phyloP scores from a whole-genome alignment of 768 basidiomycete species.

The Amanita muscaria region DNA sequence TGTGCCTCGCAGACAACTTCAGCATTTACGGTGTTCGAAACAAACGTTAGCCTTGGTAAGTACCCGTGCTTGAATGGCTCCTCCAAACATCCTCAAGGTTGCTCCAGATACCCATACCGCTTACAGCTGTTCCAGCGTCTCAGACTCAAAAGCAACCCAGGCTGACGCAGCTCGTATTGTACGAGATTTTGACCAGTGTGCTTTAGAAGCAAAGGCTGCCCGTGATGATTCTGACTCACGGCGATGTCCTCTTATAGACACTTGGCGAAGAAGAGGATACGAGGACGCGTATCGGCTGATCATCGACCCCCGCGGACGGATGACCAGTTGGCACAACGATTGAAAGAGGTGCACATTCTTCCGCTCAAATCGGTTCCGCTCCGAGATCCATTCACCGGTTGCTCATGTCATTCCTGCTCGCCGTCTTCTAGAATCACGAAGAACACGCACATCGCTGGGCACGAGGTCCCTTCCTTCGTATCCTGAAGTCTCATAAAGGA shows the following conservation, averaged over 20 bases:
- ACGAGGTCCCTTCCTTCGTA: conserved; percentile 55
- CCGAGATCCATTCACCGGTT: conserved; percentile 14
- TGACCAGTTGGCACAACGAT: conserved; percentile 53
- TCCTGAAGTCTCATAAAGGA: conserved; percentile 28
- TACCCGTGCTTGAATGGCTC: background rate
- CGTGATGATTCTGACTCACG: conserved; percentile 10
- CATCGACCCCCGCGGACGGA: conserved; percentile 51
- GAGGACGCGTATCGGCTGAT: conserved; percentile 31
- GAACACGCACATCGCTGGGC: conserved; percentile 71
- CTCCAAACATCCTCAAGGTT: background rate
- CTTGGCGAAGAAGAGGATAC: conserved; percentile 31
- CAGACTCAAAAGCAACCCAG: conserved; percentile 7
- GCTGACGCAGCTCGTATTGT: conserved; percentile 28
- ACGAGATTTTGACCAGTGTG: conserved; percentile 17
- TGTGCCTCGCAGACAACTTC: conserved; percentile 10
- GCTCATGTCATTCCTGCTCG: conserved; percentile 12
- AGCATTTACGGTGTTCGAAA: conserved; percentile 2
- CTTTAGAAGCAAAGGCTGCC: conserved; percentile 27
- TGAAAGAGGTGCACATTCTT: conserved; percentile 52
- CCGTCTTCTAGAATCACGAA: conserved; percentile 49
- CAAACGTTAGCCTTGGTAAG: conserved; percentile 7
- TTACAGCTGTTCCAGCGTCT: no score
- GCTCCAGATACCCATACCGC: background rate
- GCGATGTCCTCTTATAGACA: conserved; percentile 27
- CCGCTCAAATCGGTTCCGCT: conserved; percentile 12